Base-by-base conservation (phyloP, 1,284 basidiomycete genomes). In the Cerioporus squamosus region DNA sequence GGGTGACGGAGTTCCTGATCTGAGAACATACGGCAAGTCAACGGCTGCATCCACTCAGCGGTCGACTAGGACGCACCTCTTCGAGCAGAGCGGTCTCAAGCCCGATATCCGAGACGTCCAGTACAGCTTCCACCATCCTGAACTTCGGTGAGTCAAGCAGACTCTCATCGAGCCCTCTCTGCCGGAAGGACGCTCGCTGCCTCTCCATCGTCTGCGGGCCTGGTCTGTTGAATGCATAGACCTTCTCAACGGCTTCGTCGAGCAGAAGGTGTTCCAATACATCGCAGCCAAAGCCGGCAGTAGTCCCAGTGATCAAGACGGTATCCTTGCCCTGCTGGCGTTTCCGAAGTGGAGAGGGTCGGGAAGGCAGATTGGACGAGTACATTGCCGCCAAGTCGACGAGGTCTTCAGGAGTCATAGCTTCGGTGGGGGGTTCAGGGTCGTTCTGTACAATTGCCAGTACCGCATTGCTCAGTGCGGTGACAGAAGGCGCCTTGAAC, bases 401-500 rank as follows among this genome's bases (percentile, higher is more conserved):
- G 26, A 64, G 56, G 24, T 63, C 55, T 31, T 57, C 40, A 7
- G 57, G 26, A 10, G 61, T 48, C 65, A 62, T 36, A 23, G 54
- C 2, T 1, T 23, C 7, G 10, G 9, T 12, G 17, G 48, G 40
- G 20, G 70, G 12, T 9, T 43, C 71, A 2, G 69, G 60, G 47
- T 68, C 57, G 40, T 55, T 50, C 8, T 46, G 29, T 22, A 58
- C 12, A 1, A 48, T 10, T 52, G 51, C 9, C 59, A 36, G 10
- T n/a, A 75, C 49, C 49, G 66, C 69, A 12, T 44, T 31, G 1
- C 72, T 61, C 12, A 78, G 70, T 5, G 55, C 36, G 18, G 52
- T 44, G 49, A 78, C 70, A 7, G 71, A 68, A 1, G 77, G 76
- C 44, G 73, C 38, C 33, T 71, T 60, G 60, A 76, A 79, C 17